These are phyloP conservation scores for Pseudonitzschia multistriata DNA, from an alignment of 108 stramenopile genomes.

Conservation along the genomic window DNA sequence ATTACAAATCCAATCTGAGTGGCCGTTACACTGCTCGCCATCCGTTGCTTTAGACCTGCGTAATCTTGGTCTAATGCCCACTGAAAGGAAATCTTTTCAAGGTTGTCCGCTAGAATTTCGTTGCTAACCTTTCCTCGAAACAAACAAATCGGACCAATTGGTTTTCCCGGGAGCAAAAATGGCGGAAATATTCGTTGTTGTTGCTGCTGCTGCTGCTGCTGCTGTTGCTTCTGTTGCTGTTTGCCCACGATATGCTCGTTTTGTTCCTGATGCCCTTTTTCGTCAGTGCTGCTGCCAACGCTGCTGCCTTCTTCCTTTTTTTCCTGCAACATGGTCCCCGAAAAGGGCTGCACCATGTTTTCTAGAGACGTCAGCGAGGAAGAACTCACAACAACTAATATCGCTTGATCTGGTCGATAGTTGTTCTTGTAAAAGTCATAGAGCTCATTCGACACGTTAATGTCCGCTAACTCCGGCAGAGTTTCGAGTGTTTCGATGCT, in stretches of 20 bases:
- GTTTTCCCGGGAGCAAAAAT: constrained; percentile 23
- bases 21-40: constrained; percentile 37
- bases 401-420: constrained; percentile 57
- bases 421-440: constrained; percentile 52
- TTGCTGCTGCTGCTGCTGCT: not conserved
- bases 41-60: not conserved
- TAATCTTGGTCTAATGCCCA: constrained; percentile 67
- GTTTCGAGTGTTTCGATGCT: constrained; percentile 58
- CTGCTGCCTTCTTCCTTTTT: no score
- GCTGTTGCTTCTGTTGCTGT: not conserved
- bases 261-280: not conserved
- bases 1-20: constrained; percentile 66
- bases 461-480: constrained; percentile 36
- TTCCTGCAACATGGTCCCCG: constrained; percentile 14
- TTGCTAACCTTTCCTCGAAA: constrained; percentile 40
- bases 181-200: constrained; percentile 20
- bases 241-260: not conserved
- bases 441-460: constrained; percentile 51
- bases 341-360: constrained; percentile 62
- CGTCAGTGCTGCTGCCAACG: no score
- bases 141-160: constrained; percentile 26
- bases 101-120: constrained; percentile 31
- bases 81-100: constrained; percentile 60
- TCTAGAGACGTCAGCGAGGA: constrained; percentile 50
- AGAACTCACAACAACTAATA: constrained; percentile 63